Evolutionary conservation across 2,329 filamentous ascomycete genomes (phyloP), one percentile per base, ranked within the genome.

Genomic region (Ophiosphaerella korrae): DNA sequence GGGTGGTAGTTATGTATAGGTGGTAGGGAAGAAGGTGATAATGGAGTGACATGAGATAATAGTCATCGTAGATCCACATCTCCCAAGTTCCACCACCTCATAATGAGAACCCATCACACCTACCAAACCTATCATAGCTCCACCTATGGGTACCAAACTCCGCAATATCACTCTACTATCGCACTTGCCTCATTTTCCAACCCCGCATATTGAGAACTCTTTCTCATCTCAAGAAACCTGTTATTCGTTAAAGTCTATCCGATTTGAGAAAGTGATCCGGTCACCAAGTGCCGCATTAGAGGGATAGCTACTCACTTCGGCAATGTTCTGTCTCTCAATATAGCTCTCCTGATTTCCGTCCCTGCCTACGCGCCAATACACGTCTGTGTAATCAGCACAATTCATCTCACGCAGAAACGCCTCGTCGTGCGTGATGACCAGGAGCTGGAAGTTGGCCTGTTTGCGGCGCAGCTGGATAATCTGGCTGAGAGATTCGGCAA

Each of bases 391-490:
- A 62, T 99, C 93, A 21, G 86, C 88, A 72, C 92, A 96, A 62
- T 92, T 87, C 94, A 99, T 99, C 68, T 92, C 86, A 47, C 88
- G 84, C 68, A 99, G 71, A 67, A 99, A 99, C 67, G 96, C 91
- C 77, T 97, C 95, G 76, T 99, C 94, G 80, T 99, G 94, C 4
- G 94, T 99, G 73, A 99, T 99, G 67, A 99, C 90, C 68, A 99
- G 94, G 48, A 99, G 84, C 79, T 99, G 95, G 75, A 99, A 97
- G 73, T 99, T 99, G 48, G 86, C 84, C 80, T 99, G 94, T 55
- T 88, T 85, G 71, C 89, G 85, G 7, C 95, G 86, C 13, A 87
- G 78, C 64, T 88, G 83, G 76, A 99, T 97, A 68, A 99, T 96
- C 65, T 87, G 84, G 67, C 94, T 88, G 64, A 99, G 77, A 40